Percentiles rank a stretch among this genome's conserved stretches.
Conservation (phyloP, 2,329 filamentous ascomycete species). For the Zopfia rhizophila region DNA sequence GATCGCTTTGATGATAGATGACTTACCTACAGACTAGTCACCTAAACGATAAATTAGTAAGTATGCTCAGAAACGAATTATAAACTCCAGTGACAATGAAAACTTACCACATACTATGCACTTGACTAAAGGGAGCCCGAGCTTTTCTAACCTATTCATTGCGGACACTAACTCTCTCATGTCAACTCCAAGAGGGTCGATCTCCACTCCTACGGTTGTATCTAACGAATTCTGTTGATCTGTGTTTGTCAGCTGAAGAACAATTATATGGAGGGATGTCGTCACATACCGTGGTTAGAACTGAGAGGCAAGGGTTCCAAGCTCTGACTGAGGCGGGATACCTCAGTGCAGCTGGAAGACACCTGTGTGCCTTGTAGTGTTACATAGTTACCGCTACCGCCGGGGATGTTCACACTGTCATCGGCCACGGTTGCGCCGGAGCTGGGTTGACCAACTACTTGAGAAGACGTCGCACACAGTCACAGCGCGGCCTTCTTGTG, state of each 20-base stretch:
- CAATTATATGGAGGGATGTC: no score
- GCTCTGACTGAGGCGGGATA: conserved; percentile 17
- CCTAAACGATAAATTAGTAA: conserved; percentile 29
- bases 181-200: no score
- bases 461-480: no score
- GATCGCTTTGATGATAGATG: conserved; percentile 63
- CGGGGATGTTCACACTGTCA: conserved; percentile 7
- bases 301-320: conserved; percentile 15
- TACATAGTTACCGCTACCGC: neutral
- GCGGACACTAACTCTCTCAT: no score
- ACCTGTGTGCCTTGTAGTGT: conserved; percentile 6
- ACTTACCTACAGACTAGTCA: conserved; percentile 87
- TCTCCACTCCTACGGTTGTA: no score
- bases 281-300: conserved; percentile 16
- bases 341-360: conserved; percentile 9
- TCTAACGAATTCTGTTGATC: no score
- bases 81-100: no score
- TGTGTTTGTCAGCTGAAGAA: no score
- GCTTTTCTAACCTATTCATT: no score
- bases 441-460: conserved; percentile 2
- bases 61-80: no score
- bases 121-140: no score
- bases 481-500: neutral
- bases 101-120: no score
- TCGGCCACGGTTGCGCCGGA: conserved; percentile 12